phyloP scores from a whole-genome alignment of 345 rosid species.

The Arabis hirsuta region DNA sequence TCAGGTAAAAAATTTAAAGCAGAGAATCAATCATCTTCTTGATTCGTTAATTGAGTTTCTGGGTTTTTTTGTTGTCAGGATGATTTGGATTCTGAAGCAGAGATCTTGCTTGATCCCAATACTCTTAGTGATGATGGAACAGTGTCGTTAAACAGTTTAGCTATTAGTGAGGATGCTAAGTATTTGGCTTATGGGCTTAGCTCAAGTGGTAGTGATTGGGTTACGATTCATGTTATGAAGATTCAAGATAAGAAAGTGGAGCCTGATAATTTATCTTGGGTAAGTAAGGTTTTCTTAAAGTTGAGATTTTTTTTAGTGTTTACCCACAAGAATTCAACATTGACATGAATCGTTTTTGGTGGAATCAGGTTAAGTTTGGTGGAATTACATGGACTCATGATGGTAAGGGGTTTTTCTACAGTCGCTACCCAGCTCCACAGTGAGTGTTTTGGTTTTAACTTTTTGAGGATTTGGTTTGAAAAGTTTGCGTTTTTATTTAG shows the following conservation, averaged over 20 bases:
- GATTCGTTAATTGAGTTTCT: background rate
- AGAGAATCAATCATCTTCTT: background rate
- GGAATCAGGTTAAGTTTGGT: slow-evolving; percentile 72
- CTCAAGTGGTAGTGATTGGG: slow-evolving; percentile 96
- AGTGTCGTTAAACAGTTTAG: slow-evolving; percentile 55
- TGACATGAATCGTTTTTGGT: slow-evolving; percentile 10
- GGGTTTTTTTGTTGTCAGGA: slow-evolving; percentile 48
- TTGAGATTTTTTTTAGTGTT: background rate
- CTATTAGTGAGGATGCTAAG: slow-evolving; percentile 76
- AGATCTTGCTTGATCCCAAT: slow-evolving; percentile 89
- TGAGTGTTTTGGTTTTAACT: slow-evolving; percentile 42
- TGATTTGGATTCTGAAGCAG: slow-evolving; percentile 71
- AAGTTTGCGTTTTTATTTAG: background rate
- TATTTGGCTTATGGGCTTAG: slow-evolving; percentile 82
- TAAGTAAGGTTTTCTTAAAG: slow-evolving; percentile 53
- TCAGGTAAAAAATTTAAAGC: slow-evolving; percentile 51
- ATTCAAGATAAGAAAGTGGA: slow-evolving; percentile 66
- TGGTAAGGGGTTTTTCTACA: slow-evolving; percentile 81
- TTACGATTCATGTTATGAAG: slow-evolving; percentile 72
- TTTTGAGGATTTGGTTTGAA: slow-evolving; percentile 2
- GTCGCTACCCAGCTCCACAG: slow-evolving; percentile 89
- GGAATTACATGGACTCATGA: slow-evolving; percentile 91
- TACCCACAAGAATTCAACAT: background rate
- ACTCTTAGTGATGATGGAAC: slow-evolving; percentile 88
- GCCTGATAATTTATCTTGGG: slow-evolving; percentile 82